Base-by-base conservation (phyloP, 2,329 filamentous ascomycete genomes). In the Trichoderma arundinaceum region DNA sequence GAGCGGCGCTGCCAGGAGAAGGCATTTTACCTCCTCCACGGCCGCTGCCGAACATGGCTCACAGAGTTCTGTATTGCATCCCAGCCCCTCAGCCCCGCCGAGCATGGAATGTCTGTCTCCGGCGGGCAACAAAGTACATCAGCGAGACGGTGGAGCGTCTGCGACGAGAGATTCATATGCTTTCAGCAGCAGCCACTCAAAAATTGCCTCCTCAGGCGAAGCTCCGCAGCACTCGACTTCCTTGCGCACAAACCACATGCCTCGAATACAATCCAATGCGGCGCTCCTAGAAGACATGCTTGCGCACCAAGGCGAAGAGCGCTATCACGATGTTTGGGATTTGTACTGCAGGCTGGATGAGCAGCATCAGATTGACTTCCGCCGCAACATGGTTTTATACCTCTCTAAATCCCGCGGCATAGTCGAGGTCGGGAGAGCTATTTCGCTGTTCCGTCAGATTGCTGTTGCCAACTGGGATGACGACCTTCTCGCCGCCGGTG, bases 401-500 rank as follows among this genome's bases (percentile, higher is more conserved):
- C 76, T 86, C 9, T 75, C 80, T 6, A 74, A 70, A 15, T 84
- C 83, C 3, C 72, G 71, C 5, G 77, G 79, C n/a, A 69, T 78
- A 8, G 73, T 80, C 3, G 82, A 85, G 56, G 79, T 78, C 1
- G 77, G 77, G 70, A 79, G 82, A 64, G 77, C 83, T n/a, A 72
- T 78, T 4, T 76, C 80, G 2, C 66, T 86, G 2, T 83, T 85
- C 58, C 73, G 74, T 2, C 72, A 77, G 35, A 71, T 83, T 2
- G 70, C 76, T 0, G 41, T 69, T 1, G 68, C 75, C 0, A 65
- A 73, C 7, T 84, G 82, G 83, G 77, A 78, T 15, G 72, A 80
- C 12, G 71, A 75, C 3, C 65, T 78, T 4, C 76, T 84, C 3
- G 70, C 77, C 2, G 76, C 79, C 0, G 81, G 76, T 8, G 72